Evolutionary conservation across 176 grass and related monocot species (phyloP).

Genomic region (Zoysia pacifica): DNA sequence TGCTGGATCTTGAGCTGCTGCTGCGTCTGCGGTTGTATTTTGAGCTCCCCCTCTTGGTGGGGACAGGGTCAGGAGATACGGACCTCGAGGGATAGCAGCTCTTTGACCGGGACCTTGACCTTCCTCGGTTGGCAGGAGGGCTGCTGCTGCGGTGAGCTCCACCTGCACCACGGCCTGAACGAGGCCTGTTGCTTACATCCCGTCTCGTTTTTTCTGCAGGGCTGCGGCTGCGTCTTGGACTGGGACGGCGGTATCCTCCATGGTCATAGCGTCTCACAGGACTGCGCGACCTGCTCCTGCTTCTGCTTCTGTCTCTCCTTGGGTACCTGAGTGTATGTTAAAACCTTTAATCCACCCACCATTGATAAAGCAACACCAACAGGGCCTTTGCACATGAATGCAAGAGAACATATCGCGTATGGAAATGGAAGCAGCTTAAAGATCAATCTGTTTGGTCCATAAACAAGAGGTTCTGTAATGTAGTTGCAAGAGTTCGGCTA

Average conservation of each 20-base stretch:
- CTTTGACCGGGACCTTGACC: conserved; percentile 56
- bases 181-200: conserved; percentile 32
- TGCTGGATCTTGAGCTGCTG: conserved; percentile 73
- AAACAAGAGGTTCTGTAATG: neutral
- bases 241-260: conserved; percentile 47
- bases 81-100: conserved; percentile 29
- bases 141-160: conserved; percentile 3
- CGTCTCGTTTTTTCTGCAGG: conserved; percentile 15
- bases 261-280: conserved; percentile 38
- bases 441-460: conserved; percentile 14
- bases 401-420: neutral
- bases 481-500: neutral
- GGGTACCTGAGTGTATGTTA: conserved; percentile 37
- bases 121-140: conserved; percentile 43
- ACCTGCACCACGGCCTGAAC: conserved; percentile 35
- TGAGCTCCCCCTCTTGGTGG: conserved; percentile 36
- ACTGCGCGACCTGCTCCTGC: conserved; percentile 60
- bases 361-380: neutral
- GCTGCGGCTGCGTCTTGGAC: conserved; percentile 56
- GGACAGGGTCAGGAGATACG: conserved; percentile 50
- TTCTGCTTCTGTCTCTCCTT: conserved; percentile 60
- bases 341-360: neutral
- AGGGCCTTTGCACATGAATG: conserved; percentile 18
- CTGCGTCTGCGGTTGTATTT: conserved; percentile 52
- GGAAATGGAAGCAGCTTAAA: neutral